Conservation (phyloP, 1,284 basidiomycete genomes). For the Neotropicomus parvogracilis region DNA sequence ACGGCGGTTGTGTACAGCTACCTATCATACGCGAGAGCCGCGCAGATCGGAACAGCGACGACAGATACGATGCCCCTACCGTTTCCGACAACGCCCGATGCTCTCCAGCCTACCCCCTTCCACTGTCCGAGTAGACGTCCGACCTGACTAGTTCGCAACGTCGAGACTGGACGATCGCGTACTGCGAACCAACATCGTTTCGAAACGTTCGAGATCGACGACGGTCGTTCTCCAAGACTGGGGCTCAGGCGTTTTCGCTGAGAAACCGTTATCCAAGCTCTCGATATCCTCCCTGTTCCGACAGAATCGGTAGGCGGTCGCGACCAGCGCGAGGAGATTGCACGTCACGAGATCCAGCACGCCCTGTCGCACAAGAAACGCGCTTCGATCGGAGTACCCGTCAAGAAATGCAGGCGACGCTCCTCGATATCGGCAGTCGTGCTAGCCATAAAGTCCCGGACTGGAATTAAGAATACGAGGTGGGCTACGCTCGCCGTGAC, state of each 20-base stretch:
- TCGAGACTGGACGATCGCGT: constrained; percentile 10
- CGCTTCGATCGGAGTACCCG: not conserved
- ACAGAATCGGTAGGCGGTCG: constrained; percentile 8
- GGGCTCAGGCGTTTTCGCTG: not conserved
- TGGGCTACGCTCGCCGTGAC: constrained; percentile 12
- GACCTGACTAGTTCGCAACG: not conserved
- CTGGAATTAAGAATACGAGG: constrained; percentile 11
- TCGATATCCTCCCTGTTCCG: constrained; percentile 9
- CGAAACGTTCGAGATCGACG: constrained; percentile 13
- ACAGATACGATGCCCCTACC: too few relatives aligned
- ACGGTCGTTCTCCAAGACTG: constrained; percentile 5
- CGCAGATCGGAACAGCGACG: too few relatives aligned
- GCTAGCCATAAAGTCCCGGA: constrained; percentile 1
- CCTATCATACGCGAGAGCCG: too few relatives aligned
- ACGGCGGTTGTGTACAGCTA: too few relatives aligned
- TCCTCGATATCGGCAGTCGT: constrained; percentile 19
- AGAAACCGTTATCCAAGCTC: not conserved
- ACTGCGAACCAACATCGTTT: not conserved
- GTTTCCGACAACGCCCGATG: too few relatives aligned
- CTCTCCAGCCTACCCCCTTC: too few relatives aligned
- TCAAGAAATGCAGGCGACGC: not conserved
- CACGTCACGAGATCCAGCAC: constrained; percentile 14
- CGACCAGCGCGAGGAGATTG: constrained; percentile 19
- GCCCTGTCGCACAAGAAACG: constrained; percentile 13
- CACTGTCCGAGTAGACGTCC: too few relatives aligned